Percentiles rank a stretch among this genome's conserved stretches.
Conservation (phyloP, 257 asterid genomes). For the Lantana camara region DNA sequence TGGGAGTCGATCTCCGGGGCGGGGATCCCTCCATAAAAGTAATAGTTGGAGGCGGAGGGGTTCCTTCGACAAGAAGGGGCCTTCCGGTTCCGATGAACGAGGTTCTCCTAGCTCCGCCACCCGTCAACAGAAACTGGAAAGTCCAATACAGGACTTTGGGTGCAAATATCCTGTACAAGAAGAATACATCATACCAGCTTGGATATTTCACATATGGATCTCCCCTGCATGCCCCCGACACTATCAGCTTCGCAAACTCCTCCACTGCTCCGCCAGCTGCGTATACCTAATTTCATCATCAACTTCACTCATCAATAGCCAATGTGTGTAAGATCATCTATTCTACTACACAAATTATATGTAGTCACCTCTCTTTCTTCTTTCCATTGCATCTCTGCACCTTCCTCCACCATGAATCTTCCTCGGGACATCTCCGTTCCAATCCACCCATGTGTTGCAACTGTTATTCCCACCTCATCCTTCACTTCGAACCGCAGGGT, state of each 20-base stretch:
- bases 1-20: slow-evolving; percentile 3
- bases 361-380: slow-evolving; percentile 82
- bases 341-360: not conserved
- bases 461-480: slow-evolving; percentile 75
- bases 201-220: slow-evolving; percentile 83
- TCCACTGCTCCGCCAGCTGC: slow-evolving; percentile 74
- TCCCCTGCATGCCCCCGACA: slow-evolving; percentile 76
- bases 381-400: slow-evolving; percentile 98
- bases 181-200: slow-evolving; percentile 82
- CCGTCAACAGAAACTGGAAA: slow-evolving; percentile 53
- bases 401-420: slow-evolving; percentile 86
- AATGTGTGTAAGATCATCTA: too few species aligned
- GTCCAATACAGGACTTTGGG: slow-evolving; percentile 86
- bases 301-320: too few species aligned
- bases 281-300: slow-evolving; percentile 10
- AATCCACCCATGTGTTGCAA: slow-evolving; percentile 92
- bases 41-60: slow-evolving; percentile 26
- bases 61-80: slow-evolving; percentile 53
- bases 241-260: slow-evolving; percentile 82
- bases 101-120: slow-evolving; percentile 50
- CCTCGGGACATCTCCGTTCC: slow-evolving; percentile 81
- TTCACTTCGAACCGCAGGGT: slow-evolving; percentile 78
- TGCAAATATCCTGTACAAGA: slow-evolving; percentile 72
- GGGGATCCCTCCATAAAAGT: slow-evolving; percentile 33
- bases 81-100: slow-evolving; percentile 80